Evolutionary conservation across 306 rosid genomes (phyloP).

Genomic region (Vigna nakashimae): DNA sequence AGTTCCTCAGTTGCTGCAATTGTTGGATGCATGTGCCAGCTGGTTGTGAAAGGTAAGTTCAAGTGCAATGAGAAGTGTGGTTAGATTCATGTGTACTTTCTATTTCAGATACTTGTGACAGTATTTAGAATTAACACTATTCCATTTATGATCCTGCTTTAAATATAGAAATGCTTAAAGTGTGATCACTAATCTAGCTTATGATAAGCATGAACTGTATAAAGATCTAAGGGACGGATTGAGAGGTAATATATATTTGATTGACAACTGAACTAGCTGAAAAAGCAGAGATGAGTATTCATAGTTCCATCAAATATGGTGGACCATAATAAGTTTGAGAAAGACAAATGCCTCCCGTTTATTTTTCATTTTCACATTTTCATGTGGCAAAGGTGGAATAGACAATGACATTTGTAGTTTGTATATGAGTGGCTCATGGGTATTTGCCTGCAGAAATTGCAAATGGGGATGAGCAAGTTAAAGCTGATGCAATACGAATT

Average conservation of each 20-base stretch:
- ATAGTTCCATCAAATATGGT: slow-evolving; percentile 26
- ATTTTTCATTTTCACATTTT: not conserved
- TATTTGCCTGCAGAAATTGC: slow-evolving; percentile 72
- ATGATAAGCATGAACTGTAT: not conserved
- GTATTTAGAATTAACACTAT: slow-evolving; percentile 19
- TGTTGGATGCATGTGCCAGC: slow-evolving; percentile 98
- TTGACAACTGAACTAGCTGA: slow-evolving; percentile 12
- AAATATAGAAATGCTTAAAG: slow-evolving; percentile 5
- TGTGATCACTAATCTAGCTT: slow-evolving; percentile 32
- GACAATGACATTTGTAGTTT: not conserved
- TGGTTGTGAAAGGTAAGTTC: slow-evolving; percentile 83
- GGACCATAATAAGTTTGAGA: not conserved
- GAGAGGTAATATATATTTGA: slow-evolving; percentile 28
- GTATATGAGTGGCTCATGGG: slow-evolving; percentile 35
- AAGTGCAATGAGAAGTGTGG: not conserved
- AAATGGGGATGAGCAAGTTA: slow-evolving; percentile 88
- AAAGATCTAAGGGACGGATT: slow-evolving; percentile 6
- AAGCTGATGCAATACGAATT: slow-evolving; percentile 86
- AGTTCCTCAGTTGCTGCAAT: slow-evolving; percentile 97
- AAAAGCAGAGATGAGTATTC: slow-evolving; percentile 14
- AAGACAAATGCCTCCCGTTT: too few species aligned
- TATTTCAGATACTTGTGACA: slow-evolving; percentile 31
- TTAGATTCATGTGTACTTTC: slow-evolving; percentile 38
- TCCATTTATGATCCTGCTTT: not conserved
- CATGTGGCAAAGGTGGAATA: slow-evolving; percentile 30